Evolutionary conservation across 2,329 filamentous ascomycete genomes (phyloP).

Genomic region (Pyrenochaeta sp.): DNA sequence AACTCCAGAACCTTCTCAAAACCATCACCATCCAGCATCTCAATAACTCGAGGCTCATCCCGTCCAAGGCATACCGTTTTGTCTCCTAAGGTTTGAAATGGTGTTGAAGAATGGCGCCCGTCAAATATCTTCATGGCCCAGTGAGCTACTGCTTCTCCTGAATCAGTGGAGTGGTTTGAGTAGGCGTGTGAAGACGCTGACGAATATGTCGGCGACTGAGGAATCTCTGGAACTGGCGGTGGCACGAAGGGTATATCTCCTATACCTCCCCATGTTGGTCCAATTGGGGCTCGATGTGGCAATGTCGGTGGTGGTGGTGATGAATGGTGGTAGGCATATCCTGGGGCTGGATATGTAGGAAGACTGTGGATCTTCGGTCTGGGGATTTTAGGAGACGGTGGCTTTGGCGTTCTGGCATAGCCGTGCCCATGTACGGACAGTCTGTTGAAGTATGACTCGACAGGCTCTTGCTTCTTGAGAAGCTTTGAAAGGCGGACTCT

Average conservation of each 20-base stretch:
- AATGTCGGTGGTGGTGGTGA: constrained; percentile 15
- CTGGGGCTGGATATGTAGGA: constrained; percentile 35
- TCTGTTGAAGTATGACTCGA: constrained; percentile 45
- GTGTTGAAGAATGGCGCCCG: constrained; percentile 50
- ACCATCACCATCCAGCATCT: constrained; percentile 47
- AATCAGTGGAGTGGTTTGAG: constrained; percentile 47
- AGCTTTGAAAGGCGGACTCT: constrained; percentile 39
- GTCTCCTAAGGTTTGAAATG: constrained; percentile 46
- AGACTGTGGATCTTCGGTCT: constrained; percentile 41
- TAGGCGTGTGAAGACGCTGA: constrained; percentile 54
- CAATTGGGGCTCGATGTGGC: constrained; percentile 26
- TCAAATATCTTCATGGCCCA: constrained; percentile 57
- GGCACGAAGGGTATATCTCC: constrained; percentile 46
- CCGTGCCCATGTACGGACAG: constrained; percentile 34
- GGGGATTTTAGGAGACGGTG: constrained; percentile 31
- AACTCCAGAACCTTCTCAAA: constrained; percentile 53
- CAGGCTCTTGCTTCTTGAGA: constrained; percentile 47
- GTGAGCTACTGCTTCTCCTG: constrained; percentile 43
- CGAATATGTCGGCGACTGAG: constrained; percentile 54
- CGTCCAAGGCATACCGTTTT: constrained; percentile 46
- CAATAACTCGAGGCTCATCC: constrained; percentile 46
- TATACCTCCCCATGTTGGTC: constrained; percentile 28
- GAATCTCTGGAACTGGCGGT: constrained; percentile 49
- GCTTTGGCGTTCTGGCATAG: constrained; percentile 39
- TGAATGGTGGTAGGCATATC: constrained; percentile 21